Evolutionary conservation across 2,329 filamentous ascomycete genomes (phyloP), one percentile per base, ranked within the genome.

Genomic region (Claviceps purpurea): DNA sequence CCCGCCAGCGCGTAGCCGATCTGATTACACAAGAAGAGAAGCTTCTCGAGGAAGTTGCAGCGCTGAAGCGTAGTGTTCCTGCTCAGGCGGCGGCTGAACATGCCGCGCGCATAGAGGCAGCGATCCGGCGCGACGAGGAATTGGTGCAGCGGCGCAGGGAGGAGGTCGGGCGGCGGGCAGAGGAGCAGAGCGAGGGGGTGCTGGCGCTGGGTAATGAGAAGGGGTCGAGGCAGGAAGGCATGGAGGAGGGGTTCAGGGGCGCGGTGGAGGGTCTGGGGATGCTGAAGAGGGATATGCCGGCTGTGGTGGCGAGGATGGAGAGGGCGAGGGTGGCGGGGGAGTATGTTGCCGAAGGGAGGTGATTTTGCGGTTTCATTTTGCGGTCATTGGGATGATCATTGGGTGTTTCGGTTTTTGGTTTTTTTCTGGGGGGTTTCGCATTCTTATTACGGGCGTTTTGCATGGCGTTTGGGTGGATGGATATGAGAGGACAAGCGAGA

Each of bases 301-400:
- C 77, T 20, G 75, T 77, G 3, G 78, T 81, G 60, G 81, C 81
- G 51, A 77, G 73, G 64, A 82, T 83, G 76, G 80, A 84, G 70
- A 72, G 80, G 64, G 81, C 81, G 53, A 70, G 76, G 55, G 73
- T 76, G 16, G 81, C 79, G 22, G 77, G 75, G 16, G 72, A 77
- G 57, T 82, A 82, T 62, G 77, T 79, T 7, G 68, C 76, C 24
- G 62, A 62, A 26, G 60, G 62, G 38, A 60, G 62, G 18, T 48
- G 41, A 51, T 4, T 10, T 13, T 22, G 43, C 1, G 13, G 2
- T 34, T 20, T 48, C 38, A 30, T 14, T 37, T 43, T 30, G 39
- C 16, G 7, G 11, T 14, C 22, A 4, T 52, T 49, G 7, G 2
- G 11, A 10, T 20, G 39, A 2, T 30, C 26, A 30, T 18, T 42